Evolutionary conservation across 1,284 basidiomycete genomes (phyloP).

Genomic region (Marasmius oreades): DNA sequence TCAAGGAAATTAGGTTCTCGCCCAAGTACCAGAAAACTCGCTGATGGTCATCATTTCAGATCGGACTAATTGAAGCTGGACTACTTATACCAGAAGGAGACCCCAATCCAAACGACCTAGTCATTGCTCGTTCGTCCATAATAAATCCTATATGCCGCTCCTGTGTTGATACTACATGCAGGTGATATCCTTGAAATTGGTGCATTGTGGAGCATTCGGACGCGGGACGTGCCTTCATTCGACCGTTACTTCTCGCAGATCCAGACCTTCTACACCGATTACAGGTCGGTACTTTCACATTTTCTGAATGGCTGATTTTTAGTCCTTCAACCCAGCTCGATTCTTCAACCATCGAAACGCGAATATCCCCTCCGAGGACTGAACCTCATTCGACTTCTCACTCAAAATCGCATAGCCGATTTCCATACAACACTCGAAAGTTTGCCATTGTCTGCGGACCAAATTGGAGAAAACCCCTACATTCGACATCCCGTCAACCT

Average conservation of each 20-base stretch:
- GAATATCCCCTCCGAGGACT: constrained; percentile 90
- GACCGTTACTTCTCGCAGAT: constrained; percentile 94
- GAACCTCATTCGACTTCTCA: constrained; percentile 91
- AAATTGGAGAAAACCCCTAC: constrained; percentile 72
- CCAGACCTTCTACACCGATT: constrained; percentile 90
- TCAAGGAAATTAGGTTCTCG: constrained; percentile 53
- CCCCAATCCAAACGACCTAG: constrained; percentile 58
- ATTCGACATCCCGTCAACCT: constrained; percentile 86
- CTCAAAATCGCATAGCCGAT: constrained; percentile 94
- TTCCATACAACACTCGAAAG: constrained; percentile 99
- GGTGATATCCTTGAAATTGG: constrained; percentile 96
- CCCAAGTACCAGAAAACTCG: background rate
- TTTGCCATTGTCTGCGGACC: constrained; percentile 74
- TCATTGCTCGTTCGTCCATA: constrained; percentile 59
- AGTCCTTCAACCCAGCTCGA: constrained; percentile 41
- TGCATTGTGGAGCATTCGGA: constrained; percentile 88
- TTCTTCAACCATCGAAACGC: constrained; percentile 79
- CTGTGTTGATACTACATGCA: constrained; percentile 27
- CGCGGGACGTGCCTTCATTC: constrained; percentile 87
- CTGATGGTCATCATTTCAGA: constrained; percentile 39
- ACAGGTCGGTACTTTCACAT: constrained; percentile 46
- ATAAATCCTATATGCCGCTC: background rate
- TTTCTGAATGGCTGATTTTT: background rate
- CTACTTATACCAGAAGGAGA: constrained; percentile 66
- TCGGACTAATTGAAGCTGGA: constrained; percentile 76